These are phyloP conservation scores for Talaromyces sp. DNA, from an alignment of 2,329 filamentous ascomycete genomes.

Conservation along the genomic window DNA sequence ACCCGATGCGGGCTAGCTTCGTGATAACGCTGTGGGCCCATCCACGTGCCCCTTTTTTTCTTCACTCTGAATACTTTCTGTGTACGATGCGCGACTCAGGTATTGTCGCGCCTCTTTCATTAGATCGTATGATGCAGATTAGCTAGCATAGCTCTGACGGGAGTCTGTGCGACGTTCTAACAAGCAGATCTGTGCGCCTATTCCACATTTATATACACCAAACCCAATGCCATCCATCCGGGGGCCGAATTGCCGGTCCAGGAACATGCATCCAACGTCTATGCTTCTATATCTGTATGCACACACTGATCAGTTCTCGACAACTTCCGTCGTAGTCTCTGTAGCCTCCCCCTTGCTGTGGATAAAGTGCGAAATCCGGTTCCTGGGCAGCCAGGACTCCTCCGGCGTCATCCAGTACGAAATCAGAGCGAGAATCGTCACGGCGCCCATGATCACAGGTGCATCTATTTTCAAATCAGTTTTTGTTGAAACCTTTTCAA, in stretches of 20 bases:
- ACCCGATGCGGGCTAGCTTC: not conserved
- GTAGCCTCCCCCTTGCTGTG: constrained; percentile 29
- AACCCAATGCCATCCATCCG: not conserved
- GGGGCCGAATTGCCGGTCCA: not conserved
- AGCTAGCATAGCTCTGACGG: no score
- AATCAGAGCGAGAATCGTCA: constrained; percentile 46
- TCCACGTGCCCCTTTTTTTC: not conserved
- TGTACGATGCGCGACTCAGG: no score
- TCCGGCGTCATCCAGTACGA: constrained; percentile 48
- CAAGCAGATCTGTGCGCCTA: no score
- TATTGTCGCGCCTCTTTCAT: no score
- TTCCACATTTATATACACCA: not conserved
- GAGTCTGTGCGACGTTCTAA: no score
- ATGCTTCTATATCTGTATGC: not conserved
- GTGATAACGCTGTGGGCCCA: not conserved
- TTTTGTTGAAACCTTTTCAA: constrained; percentile 2
- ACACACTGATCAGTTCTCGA: not conserved
- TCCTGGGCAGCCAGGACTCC: constrained; percentile 43
- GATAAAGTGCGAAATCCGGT: constrained; percentile 42
- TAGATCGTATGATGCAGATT: no score
- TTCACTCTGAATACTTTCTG: no score
- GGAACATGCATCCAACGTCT: not conserved
- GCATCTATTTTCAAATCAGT: constrained; percentile 33
- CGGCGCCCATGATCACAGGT: constrained; percentile 48
- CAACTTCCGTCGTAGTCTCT: constrained; percentile 7